Evolutionary conservation across 176 grass and related monocot species (phyloP).

Genomic region (Carex littledalei): DNA sequence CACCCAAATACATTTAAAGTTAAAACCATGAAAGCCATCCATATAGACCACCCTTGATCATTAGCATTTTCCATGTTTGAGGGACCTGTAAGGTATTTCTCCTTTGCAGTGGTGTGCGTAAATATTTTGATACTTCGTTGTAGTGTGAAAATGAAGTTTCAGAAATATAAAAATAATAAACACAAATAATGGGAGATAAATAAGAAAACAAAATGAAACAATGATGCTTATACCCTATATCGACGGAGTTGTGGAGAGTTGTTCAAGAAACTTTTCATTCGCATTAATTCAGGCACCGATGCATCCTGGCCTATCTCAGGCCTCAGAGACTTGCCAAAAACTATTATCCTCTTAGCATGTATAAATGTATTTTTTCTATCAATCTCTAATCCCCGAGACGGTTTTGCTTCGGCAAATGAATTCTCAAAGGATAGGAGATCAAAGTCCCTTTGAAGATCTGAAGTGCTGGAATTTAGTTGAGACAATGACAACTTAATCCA

Average conservation of each 20-base stretch:
- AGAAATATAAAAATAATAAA: not conserved
- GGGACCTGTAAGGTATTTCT: not conserved
- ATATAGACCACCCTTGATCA: not conserved
- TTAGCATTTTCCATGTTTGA: not conserved
- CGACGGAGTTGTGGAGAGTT: slow-evolving; percentile 56
- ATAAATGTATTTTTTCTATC: slow-evolving; percentile 43
- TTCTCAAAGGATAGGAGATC: slow-evolving; percentile 78
- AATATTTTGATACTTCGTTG: not conserved
- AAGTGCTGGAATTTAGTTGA: slow-evolving; percentile 31
- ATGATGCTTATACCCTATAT: slow-evolving; percentile 65
- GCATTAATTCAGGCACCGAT: slow-evolving; percentile 54
- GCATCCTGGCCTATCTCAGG: slow-evolving; percentile 52
- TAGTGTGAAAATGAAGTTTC: slow-evolving; percentile 14
- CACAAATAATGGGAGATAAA: not conserved
- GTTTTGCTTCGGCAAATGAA: slow-evolving; percentile 38
- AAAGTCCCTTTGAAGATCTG: slow-evolving; percentile 45
- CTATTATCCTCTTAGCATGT: slow-evolving; percentile 87
- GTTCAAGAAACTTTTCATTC: slow-evolving; percentile 70
- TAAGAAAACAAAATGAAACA: not conserved
- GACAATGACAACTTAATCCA: slow-evolving; percentile 74
- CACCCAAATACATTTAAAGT: not conserved
- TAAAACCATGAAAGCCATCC: not conserved
- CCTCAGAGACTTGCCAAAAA: slow-evolving; percentile 66
- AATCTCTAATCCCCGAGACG: not conserved
- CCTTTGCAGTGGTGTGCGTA: not conserved